These are phyloP conservation scores for Lepidium campestre DNA, from an alignment of 441 rosid species.

Conservation along the genomic window DNA sequence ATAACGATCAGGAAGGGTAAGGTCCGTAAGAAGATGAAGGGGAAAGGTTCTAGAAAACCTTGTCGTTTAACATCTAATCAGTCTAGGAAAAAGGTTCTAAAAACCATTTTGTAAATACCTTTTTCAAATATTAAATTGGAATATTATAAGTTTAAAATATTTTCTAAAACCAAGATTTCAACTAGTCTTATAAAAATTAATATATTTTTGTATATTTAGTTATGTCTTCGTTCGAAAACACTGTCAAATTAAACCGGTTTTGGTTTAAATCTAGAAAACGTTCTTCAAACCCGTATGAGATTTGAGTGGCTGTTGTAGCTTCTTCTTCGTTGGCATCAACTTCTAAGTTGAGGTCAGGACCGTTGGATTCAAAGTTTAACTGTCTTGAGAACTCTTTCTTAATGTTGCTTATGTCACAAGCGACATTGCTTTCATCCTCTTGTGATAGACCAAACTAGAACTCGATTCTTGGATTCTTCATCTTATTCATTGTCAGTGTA, in stretches of 20 bases:
- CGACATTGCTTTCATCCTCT: conserved; percentile 18
- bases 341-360: conserved; percentile 66
- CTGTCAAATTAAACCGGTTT: conserved; percentile 36
- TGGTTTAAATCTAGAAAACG: conserved; percentile 41
- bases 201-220: no score
- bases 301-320: conserved; percentile 18
- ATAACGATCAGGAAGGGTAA: no score
- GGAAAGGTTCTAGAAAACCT: no score
- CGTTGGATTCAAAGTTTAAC: conserved; percentile 40
- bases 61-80: no score
- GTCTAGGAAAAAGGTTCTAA: no score
- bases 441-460: no score
- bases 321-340: conserved; percentile 36
- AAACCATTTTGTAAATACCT: no score
- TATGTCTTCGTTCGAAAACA: conserved; percentile 25
- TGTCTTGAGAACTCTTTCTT: conserved; percentile 51
- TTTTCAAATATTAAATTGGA: no score
- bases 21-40: no score
- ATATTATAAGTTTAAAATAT: no score
- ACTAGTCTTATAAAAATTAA: no score
- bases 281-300: conserved; percentile 34
- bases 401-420: conserved; percentile 27
- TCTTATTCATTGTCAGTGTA: conserved; percentile 19
- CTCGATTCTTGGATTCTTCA: conserved; percentile 38
- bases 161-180: no score